Evolutionary conservation across 129 eudicot species (phyloP).

Genomic region (Tagetes erecta): DNA sequence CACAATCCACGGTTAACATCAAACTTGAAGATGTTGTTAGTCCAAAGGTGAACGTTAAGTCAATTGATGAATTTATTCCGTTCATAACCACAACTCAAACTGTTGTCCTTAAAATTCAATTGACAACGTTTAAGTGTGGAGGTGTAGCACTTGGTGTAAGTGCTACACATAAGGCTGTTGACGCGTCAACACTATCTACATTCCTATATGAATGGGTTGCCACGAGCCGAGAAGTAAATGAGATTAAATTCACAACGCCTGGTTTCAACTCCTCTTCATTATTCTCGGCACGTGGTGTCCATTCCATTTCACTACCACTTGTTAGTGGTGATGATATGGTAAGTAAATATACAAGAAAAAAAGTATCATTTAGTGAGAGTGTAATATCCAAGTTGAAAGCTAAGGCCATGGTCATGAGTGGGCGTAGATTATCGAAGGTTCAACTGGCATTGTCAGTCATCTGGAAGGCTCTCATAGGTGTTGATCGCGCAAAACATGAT

Average conservation of each 20-base stretch:
- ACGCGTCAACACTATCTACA: not conserved
- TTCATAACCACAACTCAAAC: not conserved
- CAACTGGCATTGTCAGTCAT: not conserved
- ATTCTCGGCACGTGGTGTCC: not conserved
- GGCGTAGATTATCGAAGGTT: not conserved
- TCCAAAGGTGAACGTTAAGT: not conserved
- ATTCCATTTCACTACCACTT: not conserved
- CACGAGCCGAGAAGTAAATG: not conserved
- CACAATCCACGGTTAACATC: not conserved
- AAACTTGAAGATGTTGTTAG: not conserved
- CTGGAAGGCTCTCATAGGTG: not conserved
- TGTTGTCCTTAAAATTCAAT: constrained; percentile 16
- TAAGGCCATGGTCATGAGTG: not conserved
- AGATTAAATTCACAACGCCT: not conserved
- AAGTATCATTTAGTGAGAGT: not conserved
- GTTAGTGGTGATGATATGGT: not conserved
- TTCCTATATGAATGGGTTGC: constrained; percentile 17
- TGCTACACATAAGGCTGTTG: not conserved
- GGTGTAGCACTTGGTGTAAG: constrained; percentile 9
- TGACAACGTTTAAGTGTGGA: constrained; percentile 17
- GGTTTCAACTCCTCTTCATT: constrained; percentile 7
- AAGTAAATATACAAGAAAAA: not conserved
- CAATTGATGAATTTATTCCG: not conserved
- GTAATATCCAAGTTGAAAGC: not conserved
- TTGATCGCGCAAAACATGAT: not conserved